Conservation (phyloP, 148 eudicot genomes). For the Talinum fruticosum region DNA sequence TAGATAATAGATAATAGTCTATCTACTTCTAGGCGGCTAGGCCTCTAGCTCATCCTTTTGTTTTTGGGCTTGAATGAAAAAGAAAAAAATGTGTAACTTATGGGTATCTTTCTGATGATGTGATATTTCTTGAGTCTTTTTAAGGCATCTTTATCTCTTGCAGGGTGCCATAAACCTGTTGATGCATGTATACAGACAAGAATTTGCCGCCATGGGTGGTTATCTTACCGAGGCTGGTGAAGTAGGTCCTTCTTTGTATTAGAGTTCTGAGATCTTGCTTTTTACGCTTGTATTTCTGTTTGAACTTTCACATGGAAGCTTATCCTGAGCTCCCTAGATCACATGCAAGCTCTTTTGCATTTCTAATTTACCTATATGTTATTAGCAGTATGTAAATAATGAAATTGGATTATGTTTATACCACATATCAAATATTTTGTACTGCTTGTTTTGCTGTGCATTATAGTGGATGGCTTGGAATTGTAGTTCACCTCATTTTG, state of each 20-base stretch:
- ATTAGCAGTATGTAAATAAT: neutral
- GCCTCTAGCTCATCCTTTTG: neutral
- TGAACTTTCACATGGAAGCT: neutral
- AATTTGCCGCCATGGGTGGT: constrained; percentile 88
- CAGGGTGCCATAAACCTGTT: constrained; percentile 95
- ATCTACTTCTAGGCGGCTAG: no score
- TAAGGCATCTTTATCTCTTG: constrained; percentile 19
- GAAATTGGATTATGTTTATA: neutral
- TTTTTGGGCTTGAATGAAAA: neutral
- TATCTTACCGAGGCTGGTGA: constrained; percentile 99
- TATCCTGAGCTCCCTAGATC: neutral
- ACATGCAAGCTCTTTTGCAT: neutral
- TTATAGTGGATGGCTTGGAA: neutral
- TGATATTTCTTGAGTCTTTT: neutral
- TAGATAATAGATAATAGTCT: neutral
- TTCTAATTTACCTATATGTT: neutral
- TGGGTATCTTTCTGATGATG: no score
- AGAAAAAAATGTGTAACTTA: no score
- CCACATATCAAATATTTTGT: neutral
- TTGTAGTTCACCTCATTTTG: neutral
- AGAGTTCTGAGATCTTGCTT: neutral
- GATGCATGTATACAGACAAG: constrained; percentile 79
- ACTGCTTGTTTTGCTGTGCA: neutral
- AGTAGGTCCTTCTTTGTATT: constrained; percentile 46
- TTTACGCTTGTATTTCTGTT: neutral